Base-by-base conservation (phyloP, 306 rosid species). In the Cucurbita moschata region DNA sequence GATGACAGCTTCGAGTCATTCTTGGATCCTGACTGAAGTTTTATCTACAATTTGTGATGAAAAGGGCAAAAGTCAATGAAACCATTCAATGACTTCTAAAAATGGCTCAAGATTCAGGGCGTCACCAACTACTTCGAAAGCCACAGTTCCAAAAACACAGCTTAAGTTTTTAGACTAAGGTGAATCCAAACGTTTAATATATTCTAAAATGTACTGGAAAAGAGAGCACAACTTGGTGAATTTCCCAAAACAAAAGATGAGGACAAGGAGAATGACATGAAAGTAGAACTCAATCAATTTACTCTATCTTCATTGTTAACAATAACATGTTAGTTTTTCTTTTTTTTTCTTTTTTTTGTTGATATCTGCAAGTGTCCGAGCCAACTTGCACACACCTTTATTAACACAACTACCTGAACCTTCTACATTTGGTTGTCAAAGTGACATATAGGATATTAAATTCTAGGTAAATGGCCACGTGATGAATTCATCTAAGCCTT, bases 41-140 rank as follows among this genome's bases (percentile, higher is more conserved):
- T 85, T 72, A 91, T 83, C 97, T 91, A 86, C 40, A 73, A 39
- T 12, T 56, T 49, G 23, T 55, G n/a, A 47, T 21, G 46, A 83
- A 75, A 39, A 19, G 4, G 72, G 59, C 72, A 30, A 26, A 35
- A 8, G 23, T 13, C 7, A 68, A 68, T 68, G n/a, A 46, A 21
- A 8, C 47, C 19, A 46, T 23, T 21, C 19, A 21, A 43, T 46
- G 11, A 67, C 39, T 2, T 21, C 10, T 2, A 46, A n/a, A 67
- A 42, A 10, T 66, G 72, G 3, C 30, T 12, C 43, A 30, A 59
- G 65, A 59, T 9, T 15, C 23, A 16, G 4, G 67, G 12, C 68
- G 4, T 62, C 19, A 60, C 37, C 67, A 60, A 60, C 18, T 35
- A 60, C 67, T 12, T 60, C 44, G 10, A 5, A 60, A 2, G 66